Conservation (phyloP, 1,284 basidiomycete genomes). For the Ceratobasidium sp. region DNA sequence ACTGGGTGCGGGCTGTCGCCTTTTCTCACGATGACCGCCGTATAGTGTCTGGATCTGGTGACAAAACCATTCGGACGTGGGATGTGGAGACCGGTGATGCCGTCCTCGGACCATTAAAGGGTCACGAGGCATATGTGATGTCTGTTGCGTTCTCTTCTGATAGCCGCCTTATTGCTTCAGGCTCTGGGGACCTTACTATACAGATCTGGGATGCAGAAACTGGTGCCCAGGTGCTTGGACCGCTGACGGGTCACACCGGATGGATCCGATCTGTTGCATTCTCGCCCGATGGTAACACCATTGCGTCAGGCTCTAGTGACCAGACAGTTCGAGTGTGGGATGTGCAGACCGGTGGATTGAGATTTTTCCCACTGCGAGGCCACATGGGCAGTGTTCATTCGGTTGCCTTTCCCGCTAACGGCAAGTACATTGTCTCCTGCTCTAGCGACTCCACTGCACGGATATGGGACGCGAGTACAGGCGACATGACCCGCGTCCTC, state of each 20-base stretch:
- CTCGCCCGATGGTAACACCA: not conserved
- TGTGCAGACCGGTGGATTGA: too few relatives aligned
- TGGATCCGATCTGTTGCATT: not conserved
- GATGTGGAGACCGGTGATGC: not conserved
- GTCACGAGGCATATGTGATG: not conserved
- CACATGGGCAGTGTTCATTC: too few relatives aligned
- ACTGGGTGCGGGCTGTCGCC: not conserved
- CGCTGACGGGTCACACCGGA: not conserved
- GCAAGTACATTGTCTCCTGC: too few relatives aligned
- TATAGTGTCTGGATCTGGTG: slow-evolving; percentile 26
- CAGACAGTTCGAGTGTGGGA: too few relatives aligned
- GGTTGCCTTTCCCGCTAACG: too few relatives aligned
- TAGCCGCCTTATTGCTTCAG: not conserved
- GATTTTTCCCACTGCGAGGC: too few relatives aligned
- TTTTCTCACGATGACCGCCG: not conserved
- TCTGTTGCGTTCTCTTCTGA: slow-evolving; percentile 14
- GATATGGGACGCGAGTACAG: too few relatives aligned
- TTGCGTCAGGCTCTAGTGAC: too few relatives aligned
- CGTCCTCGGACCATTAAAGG: not conserved
- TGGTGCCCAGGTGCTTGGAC: not conserved
- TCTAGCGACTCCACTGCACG: too few relatives aligned
- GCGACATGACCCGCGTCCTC: too few relatives aligned
- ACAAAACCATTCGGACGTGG: slow-evolving; percentile 29
- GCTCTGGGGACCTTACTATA: not conserved
- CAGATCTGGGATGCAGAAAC: not conserved